Conservation (phyloP, 2,329 filamentous ascomycete species). For the Talaromyces marneffei region DNA sequence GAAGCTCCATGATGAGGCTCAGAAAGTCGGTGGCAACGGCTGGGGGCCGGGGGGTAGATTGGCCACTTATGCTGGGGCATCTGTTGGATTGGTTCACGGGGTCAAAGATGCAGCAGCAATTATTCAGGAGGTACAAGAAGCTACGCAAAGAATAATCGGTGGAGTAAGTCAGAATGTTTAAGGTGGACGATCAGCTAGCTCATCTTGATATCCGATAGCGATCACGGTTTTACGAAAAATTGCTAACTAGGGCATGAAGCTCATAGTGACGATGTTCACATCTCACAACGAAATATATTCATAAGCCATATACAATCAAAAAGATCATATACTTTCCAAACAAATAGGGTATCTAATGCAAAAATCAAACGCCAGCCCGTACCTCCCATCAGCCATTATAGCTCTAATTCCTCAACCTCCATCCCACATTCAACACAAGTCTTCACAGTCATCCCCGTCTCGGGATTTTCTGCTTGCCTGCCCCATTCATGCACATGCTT, state of each 20-base stretch:
- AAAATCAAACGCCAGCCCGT: not conserved
- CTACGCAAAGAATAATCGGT: not conserved
- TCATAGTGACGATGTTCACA: no score
- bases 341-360: conserved; percentile 9
- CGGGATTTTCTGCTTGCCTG: conserved; percentile 51
- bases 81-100: conserved; percentile 41
- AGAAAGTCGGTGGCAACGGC: conserved; percentile 37
- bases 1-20: conserved; percentile 37
- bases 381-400: conserved; percentile 33
- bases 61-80: conserved; percentile 48
- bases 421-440: conserved; percentile 62
- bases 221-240: no score
- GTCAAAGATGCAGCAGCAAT: conserved; percentile 39
- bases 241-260: no score
- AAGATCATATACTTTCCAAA: not conserved
- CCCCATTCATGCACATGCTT: conserved; percentile 89
- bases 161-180: not conserved
- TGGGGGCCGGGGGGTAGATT: conserved; percentile 47
- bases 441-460: conserved; percentile 61
- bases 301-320: not conserved
- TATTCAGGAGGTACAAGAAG: conserved; percentile 25
- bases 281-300: no score
- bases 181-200: not conserved
- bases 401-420: conserved; percentile 62
- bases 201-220: not conserved